Evolutionary conservation across 1,139 yeast species (phyloP).

Genomic region (Hemisphaericaspora lyxosophila): DNA sequence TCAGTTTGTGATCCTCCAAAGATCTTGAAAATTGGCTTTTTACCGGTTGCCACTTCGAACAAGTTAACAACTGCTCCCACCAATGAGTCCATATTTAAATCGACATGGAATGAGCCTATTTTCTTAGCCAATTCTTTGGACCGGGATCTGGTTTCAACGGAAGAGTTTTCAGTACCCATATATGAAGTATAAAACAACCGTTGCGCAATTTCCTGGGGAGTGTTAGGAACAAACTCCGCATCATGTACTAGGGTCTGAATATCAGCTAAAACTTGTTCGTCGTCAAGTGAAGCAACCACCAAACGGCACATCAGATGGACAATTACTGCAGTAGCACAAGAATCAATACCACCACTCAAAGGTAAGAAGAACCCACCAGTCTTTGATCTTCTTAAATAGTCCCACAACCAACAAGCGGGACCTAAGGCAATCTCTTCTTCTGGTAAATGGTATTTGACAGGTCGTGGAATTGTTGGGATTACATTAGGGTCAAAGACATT

Average conservation of each 20-base stretch:
- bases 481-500: slow-evolving; percentile 60
- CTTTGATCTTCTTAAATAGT: slow-evolving; percentile 83
- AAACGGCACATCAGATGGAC: slow-evolving; percentile 92
- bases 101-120: slow-evolving; percentile 88
- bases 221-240: slow-evolving; percentile 61
- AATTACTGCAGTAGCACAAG: slow-evolving; percentile 95
- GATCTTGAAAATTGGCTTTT: slow-evolving; percentile 79
- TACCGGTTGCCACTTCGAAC: slow-evolving; percentile 88
- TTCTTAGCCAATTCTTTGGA: slow-evolving; percentile 74
- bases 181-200: slow-evolving; percentile 83
- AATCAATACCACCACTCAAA: slow-evolving; percentile 94
- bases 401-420: slow-evolving; percentile 99
- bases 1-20: slow-evolving; percentile 93
- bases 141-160: slow-evolving; percentile 77
- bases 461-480: slow-evolving; percentile 56
- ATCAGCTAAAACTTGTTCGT: slow-evolving; percentile 70
- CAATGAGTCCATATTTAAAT: slow-evolving; percentile 84
- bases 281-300: slow-evolving; percentile 65
- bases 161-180: slow-evolving; percentile 95
- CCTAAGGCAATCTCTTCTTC: slow-evolving; percentile 97
- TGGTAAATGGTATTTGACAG: slow-evolving; percentile 68
- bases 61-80: slow-evolving; percentile 73
- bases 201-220: slow-evolving; percentile 73
- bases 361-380: slow-evolving; percentile 93
- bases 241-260: slow-evolving; percentile 61